Evolutionary conservation across 2,329 filamentous ascomycete species (phyloP), one percentile per base, ranked within the genome.

Genomic region (Aaosphaeria pasadenensis): DNA sequence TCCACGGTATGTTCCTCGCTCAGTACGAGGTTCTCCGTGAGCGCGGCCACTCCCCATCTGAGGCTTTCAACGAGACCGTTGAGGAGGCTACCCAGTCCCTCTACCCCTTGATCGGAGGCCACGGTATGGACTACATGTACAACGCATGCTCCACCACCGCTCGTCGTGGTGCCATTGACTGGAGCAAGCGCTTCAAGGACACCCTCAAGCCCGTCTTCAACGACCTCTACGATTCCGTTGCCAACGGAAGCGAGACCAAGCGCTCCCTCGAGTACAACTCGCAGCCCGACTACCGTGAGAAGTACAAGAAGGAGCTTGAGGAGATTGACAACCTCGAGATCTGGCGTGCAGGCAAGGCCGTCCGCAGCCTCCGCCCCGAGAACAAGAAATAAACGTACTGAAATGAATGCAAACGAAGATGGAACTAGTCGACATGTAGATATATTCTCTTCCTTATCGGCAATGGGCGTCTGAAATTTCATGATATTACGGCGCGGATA

Each of bases 61-160:
- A 99, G 81, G 94, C 94, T 62, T 99, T 99, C 88, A 99, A 99
- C 85, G 94, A 99, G 90, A 99, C 94, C 62, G 94, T 99, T 62
- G 94, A 99, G 84, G 94, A 99, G 84, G 94, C 94, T 59, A 99
- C 94, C 45, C 94, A 99, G 84, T 90, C 85, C 61, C 82, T 99
- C 71, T 99, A 99, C 84, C 94, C 94, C 58, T 83, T 99, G 71
- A 99, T 99, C 70, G 94, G 92, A 71, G 85, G 84, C 77, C 88
- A 97, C 79, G 94, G 94, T 71, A 97, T 99, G 94, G 94, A 99
- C 83, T 99, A 95, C 91, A 99, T 99, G 94, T 99, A 95, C 82
- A 91, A 92, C 74, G 94, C 94, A 62, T 99, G 94, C 88, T 97
- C 92, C 57, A 99, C 94, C 72, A 99, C 94, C 50, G 94, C 94